Evolutionary conservation across 306 rosid species (phyloP).

Genomic region (Inga laurina): DNA sequence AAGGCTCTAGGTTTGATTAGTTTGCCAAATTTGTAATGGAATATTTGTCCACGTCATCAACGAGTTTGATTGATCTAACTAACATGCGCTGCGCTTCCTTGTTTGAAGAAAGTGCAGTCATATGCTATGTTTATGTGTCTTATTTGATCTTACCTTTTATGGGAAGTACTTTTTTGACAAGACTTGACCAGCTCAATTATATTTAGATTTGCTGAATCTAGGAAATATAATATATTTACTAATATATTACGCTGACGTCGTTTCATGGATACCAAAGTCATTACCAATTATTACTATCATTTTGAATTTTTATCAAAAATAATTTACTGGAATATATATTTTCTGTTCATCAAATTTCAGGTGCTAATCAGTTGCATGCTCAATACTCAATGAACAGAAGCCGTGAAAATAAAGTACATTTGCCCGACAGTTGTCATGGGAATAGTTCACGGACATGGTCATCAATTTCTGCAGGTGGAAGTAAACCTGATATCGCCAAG

Average conservation of each 20-base stretch:
- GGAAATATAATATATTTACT: background rate
- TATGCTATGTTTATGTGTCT: background rate
- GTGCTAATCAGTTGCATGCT: constrained; percentile 41
- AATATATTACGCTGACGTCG: background rate
- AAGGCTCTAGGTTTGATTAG: constrained; percentile 3
- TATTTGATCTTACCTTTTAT: constrained; percentile 8
- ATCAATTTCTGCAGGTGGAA: constrained; percentile 60
- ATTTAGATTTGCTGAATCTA: background rate
- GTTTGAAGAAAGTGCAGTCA: background rate
- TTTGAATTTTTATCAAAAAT: too few species aligned
- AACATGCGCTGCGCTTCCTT: background rate
- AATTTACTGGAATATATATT: background rate
- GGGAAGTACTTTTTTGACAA: constrained; percentile 1
- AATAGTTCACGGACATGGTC: constrained; percentile 72
- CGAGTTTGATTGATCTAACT: background rate
- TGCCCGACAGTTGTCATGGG: constrained; percentile 30
- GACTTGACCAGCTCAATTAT: background rate
- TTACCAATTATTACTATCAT: background rate
- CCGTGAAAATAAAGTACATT: constrained; percentile 28
- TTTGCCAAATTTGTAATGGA: constrained; percentile 1
- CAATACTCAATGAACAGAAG: constrained; percentile 45
- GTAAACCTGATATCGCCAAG: constrained; percentile 62
- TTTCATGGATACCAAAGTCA: background rate
- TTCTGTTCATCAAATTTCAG: constrained; percentile 30
- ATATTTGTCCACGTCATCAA: background rate